phyloP scores from a whole-genome alignment of 176 grass and related monocot genomes.

The Alloteropsis semialata region DNA sequence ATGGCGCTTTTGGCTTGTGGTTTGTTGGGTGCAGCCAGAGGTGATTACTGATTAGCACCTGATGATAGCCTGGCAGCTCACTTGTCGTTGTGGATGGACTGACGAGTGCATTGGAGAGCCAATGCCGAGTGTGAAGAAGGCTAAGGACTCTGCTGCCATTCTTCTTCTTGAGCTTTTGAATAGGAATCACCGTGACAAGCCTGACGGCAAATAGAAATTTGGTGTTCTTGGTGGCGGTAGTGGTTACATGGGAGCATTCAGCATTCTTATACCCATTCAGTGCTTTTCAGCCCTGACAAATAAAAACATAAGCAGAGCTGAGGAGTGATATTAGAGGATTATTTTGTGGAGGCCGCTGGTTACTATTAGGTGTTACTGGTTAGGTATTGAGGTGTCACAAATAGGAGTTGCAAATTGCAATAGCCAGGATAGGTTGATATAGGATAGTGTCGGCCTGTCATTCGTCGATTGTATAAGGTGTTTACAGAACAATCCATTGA shows the following conservation, averaged over 20 bases:
- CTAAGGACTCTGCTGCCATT: slow-evolving; percentile 87
- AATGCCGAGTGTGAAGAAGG: slow-evolving; percentile 96
- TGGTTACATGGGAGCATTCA: slow-evolving; percentile 21
- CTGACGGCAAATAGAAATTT: slow-evolving; percentile 25
- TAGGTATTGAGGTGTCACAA: neutral
- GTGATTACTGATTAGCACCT: no score
- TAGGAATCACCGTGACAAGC: slow-evolving; percentile 53
- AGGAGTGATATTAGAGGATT: slow-evolving; percentile 29
- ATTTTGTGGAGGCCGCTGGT: slow-evolving; percentile 16
- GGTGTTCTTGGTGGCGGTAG: neutral
- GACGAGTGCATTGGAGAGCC: slow-evolving; percentile 92
- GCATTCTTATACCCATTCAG: slow-evolving; percentile 49
- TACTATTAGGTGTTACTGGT: slow-evolving; percentile 2
- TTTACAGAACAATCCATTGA: slow-evolving; percentile 18
- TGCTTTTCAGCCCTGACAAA: slow-evolving; percentile 33
- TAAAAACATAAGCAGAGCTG: slow-evolving; percentile 36
- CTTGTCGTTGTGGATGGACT: slow-evolving; percentile 90
- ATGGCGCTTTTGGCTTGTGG: no score
- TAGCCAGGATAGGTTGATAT: slow-evolving; percentile 27
- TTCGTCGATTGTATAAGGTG: slow-evolving; percentile 18
- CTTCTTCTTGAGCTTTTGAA: slow-evolving; percentile 93
- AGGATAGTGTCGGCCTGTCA: slow-evolving; percentile 29
- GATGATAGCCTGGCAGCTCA: no score
- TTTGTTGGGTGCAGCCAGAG: no score
- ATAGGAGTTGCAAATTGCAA: slow-evolving; percentile 28